These are phyloP conservation scores for Eucalyptus victrix DNA, from an alignment of 345 rosid genomes.

Conservation along the genomic window DNA sequence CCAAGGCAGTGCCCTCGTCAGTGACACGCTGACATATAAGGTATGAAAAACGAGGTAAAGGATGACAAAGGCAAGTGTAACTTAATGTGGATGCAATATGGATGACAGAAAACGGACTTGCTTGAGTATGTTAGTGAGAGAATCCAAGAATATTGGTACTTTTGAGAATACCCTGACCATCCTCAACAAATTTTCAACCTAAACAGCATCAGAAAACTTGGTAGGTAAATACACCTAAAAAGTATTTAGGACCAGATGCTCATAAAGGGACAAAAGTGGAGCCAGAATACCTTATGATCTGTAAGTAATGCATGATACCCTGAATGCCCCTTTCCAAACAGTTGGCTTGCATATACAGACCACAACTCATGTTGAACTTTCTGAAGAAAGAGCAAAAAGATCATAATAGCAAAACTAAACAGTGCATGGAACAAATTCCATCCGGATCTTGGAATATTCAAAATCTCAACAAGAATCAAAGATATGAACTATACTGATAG, in stretches of 20 bases:
- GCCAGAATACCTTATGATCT: slow-evolving; percentile 58
- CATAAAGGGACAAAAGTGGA: neutral
- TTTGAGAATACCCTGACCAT: slow-evolving; percentile 81
- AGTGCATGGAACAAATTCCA: neutral
- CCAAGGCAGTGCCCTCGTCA: slow-evolving; percentile 67
- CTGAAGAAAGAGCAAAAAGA: slow-evolving; percentile 12
- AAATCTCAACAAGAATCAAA: too few relatives aligned
- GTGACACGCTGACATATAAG: slow-evolving; percentile 54
- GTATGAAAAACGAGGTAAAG: neutral
- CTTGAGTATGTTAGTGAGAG: slow-evolving; percentile 62
- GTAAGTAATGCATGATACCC: slow-evolving; percentile 76
- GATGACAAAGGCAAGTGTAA: neutral
- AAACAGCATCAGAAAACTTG: neutral
- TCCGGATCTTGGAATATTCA: too few relatives aligned
- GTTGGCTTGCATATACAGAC: slow-evolving; percentile 44
- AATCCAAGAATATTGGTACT: slow-evolving; percentile 60
- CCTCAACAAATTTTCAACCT: slow-evolving; percentile 94
- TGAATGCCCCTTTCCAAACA: slow-evolving; percentile 79
- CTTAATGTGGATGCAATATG: neutral
- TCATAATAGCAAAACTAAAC: neutral
- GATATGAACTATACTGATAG: too few relatives aligned
- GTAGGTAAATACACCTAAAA: neutral
- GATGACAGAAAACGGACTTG: slow-evolving; percentile 28
- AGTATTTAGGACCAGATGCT: neutral
- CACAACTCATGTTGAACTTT: slow-evolving; percentile 81